Conservation (phyloP, 2,329 filamentous ascomycete species). For the Orbilia brochopaga region DNA sequence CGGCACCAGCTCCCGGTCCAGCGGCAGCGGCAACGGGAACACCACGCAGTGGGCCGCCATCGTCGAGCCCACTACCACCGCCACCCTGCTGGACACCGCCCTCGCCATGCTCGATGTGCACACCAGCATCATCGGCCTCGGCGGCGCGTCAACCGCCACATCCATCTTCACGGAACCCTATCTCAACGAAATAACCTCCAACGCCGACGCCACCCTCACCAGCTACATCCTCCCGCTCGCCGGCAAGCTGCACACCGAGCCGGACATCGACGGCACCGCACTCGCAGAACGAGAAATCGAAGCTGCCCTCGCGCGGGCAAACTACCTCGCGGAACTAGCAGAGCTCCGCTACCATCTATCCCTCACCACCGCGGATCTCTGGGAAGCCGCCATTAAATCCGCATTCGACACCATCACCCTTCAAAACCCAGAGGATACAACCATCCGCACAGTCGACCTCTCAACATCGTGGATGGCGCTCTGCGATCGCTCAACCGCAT, state of each 20-base stretch:
- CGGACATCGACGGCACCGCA: slow-evolving; percentile 6
- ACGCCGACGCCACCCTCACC: slow-evolving; percentile 7
- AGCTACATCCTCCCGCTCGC: slow-evolving; percentile 35
- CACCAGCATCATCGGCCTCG: slow-evolving; percentile 30
- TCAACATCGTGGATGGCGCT: slow-evolving; percentile 36
- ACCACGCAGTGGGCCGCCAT: slow-evolving; percentile 47
- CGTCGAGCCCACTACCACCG: slow-evolving; percentile 48
- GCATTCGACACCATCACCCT: slow-evolving; percentile 25
- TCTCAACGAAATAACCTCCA: slow-evolving; percentile 10
- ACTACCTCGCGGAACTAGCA: slow-evolving; percentile 20
- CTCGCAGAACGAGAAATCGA: slow-evolving; percentile 19
- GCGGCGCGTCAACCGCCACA: not conserved
- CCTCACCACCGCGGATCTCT: not conserved
- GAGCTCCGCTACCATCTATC: slow-evolving; percentile 19
- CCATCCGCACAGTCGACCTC: slow-evolving; percentile 6
- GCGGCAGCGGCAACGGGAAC: slow-evolving; percentile 6
- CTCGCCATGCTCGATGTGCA: slow-evolving; percentile 44
- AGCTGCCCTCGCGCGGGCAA: slow-evolving; percentile 21
- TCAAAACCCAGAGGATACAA: not conserved
- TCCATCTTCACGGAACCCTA: slow-evolving; percentile 14
- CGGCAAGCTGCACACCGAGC: slow-evolving; percentile 4
- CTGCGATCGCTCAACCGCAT: slow-evolving; percentile 46
- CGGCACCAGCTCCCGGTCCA: slow-evolving; percentile 13
- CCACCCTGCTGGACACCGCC: slow-evolving; percentile 46
- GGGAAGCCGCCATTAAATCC: slow-evolving; percentile 30